Percentiles rank a stretch among this genome's conserved stretches.
Evolutionary conservation across 139 green algal genomes (phyloP).

Genomic region (Parachlorella kessleri): DNA sequence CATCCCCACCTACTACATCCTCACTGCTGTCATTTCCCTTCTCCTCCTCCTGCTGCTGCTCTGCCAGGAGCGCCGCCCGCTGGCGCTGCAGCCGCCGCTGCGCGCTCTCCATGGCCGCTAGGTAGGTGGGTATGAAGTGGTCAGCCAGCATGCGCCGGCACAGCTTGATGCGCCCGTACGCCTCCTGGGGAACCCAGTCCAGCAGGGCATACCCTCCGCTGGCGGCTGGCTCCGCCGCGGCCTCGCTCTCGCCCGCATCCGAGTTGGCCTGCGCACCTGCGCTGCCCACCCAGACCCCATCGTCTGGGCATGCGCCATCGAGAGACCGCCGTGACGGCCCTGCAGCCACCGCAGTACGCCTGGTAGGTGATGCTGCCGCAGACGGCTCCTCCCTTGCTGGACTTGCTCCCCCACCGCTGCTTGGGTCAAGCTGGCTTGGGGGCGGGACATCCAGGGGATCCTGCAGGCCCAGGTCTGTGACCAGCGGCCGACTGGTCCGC

Average conservation of each 20-base stretch:
- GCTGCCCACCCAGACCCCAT: neutral
- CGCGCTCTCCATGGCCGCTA: slow-evolving; percentile 51
- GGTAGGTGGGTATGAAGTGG: slow-evolving; percentile 76
- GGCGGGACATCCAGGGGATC: too few species aligned
- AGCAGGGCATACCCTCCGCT: slow-evolving; percentile 42
- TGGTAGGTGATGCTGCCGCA: too few species aligned
- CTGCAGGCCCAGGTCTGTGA: too few species aligned
- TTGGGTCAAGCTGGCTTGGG: too few species aligned
- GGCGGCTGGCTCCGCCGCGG: neutral
- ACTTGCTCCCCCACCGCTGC: too few species aligned
- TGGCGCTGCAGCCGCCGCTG: neutral
- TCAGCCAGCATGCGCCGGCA: slow-evolving; percentile 45
- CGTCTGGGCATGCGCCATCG: too few species aligned
- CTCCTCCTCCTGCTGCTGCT: neutral
- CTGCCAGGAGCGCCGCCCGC: neutral
- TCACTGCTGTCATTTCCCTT: too few species aligned
- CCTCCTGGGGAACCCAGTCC: slow-evolving; percentile 47
- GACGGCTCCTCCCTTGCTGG: too few species aligned
- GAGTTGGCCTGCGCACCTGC: neutral
- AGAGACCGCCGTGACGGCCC: too few species aligned
- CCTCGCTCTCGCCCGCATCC: neutral
- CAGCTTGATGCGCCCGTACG: slow-evolving; percentile 73
- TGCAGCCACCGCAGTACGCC: too few species aligned
- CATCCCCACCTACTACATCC: too few species aligned
- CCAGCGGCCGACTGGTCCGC: too few species aligned